phyloP scores from a whole-genome alignment of 768 basidiomycete species.

The Zangia roseola region DNA sequence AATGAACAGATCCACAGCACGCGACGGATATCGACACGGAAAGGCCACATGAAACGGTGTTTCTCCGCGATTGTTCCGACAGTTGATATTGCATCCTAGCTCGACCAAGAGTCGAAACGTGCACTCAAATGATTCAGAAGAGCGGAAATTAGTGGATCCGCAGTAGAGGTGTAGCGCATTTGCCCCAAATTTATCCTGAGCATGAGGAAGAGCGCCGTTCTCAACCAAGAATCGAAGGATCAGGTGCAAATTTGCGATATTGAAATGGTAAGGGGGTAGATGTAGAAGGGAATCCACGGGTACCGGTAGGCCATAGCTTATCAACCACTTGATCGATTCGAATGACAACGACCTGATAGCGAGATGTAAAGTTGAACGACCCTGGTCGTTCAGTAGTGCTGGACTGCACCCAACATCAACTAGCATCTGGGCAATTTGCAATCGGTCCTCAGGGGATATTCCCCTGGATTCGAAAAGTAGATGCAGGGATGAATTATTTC shows the following conservation, averaged over 20 bases:
- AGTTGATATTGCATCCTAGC: background rate
- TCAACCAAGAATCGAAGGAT: background rate
- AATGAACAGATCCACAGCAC: background rate
- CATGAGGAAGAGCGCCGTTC: background rate
- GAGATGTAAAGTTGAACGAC: background rate
- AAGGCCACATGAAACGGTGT: background rate
- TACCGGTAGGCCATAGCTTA: background rate
- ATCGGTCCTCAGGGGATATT: background rate
- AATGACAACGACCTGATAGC: background rate
- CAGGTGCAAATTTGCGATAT: background rate
- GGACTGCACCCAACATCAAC: conserved; percentile 1
- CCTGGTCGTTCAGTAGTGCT: background rate
- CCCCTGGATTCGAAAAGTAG: background rate
- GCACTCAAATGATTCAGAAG: too few species aligned
- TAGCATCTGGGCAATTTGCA: conserved; percentile 1
- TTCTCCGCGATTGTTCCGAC: background rate
- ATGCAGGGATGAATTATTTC: background rate
- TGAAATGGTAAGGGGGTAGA: too few species aligned
- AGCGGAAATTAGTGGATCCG: background rate
- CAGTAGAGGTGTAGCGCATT: background rate
- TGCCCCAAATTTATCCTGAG: background rate
- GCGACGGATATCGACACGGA: background rate
- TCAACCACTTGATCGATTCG: background rate
- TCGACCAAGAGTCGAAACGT: background rate
- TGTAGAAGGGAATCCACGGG: background rate